Evolutionary conservation across 2,329 filamentous ascomycete species (phyloP).

Genomic region (Macrophomina phaseolina): DNA sequence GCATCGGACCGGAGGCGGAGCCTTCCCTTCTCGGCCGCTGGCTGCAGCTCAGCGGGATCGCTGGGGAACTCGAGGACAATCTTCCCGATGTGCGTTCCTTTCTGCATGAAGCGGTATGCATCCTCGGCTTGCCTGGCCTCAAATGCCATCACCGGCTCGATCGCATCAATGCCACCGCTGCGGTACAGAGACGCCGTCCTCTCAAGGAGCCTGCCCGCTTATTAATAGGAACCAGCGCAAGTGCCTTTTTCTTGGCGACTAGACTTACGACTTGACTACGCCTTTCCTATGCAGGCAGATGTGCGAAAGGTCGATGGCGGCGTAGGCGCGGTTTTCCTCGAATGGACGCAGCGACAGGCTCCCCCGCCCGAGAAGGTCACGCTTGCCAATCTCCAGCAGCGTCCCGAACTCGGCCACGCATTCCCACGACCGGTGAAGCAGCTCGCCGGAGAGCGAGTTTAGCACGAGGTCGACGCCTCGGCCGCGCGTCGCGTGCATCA

Average conservation of each 20-base stretch:
- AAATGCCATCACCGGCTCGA: constrained; percentile 38
- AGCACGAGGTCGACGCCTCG: constrained; percentile 40
- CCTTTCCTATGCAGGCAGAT: not conserved
- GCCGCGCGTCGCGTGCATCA: constrained; percentile 36
- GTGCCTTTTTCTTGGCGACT: not conserved
- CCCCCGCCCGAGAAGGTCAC: constrained; percentile 29
- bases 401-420: constrained; percentile 46
- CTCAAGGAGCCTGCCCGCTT: too few species aligned
- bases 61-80: constrained; percentile 39
- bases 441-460: constrained; percentile 35
- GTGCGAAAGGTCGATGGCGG: constrained; percentile 16
- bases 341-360: constrained; percentile 18
- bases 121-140: constrained; percentile 32
- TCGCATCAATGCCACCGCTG: constrained; percentile 29
- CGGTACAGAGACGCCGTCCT: not conserved
- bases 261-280: not conserved
- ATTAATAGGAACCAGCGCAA: not conserved
- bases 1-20: constrained; percentile 21
- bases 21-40: not conserved
- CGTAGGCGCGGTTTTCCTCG: constrained; percentile 13
- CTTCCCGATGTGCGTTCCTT: constrained; percentile 48
- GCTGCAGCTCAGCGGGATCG: constrained; percentile 2
- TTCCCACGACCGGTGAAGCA: constrained; percentile 43
- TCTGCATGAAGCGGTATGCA: constrained; percentile 41
- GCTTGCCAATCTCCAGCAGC: constrained; percentile 34